phyloP scores from a whole-genome alignment of 805 yeast species.

The Sungouiozyma intestinalis region DNA sequence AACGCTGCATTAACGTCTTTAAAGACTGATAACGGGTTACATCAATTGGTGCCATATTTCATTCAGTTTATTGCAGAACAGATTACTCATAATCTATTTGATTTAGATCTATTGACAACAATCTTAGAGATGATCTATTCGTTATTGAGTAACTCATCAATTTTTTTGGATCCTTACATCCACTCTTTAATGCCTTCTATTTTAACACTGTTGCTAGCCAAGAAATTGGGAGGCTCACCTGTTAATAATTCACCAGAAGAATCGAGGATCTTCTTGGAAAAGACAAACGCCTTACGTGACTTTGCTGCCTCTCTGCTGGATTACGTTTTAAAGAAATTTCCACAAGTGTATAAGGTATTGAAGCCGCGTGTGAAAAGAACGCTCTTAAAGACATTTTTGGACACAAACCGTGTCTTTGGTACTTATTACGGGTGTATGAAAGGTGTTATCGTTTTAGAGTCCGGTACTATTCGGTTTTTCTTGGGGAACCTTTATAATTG shows the following conservation, averaged over 20 bases:
- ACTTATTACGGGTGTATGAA: constrained; percentile 87
- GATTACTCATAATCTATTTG: constrained; percentile 74
- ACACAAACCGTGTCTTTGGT: constrained; percentile 71
- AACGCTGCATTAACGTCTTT: constrained; percentile 78
- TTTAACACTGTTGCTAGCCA: constrained; percentile 78
- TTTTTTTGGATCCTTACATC: constrained; percentile 88
- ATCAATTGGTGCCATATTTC: constrained; percentile 92
- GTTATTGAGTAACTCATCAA: constrained; percentile 66
- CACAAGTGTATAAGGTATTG: constrained; percentile 76
- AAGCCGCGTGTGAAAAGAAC: constrained; percentile 93
- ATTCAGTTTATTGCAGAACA: constrained; percentile 95
- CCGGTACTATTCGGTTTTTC: constrained; percentile 77
- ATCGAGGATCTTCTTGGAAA: constrained; percentile 29
- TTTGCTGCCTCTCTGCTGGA: constrained; percentile 77
- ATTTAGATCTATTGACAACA: constrained; percentile 58
- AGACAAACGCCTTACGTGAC: constrained; percentile 59
- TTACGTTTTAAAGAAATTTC: constrained; percentile 69
- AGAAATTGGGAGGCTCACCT: constrained; percentile 57
- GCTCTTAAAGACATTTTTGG: constrained; percentile 79
- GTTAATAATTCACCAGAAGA: constrained; percentile 17
- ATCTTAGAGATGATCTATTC: constrained; percentile 87
- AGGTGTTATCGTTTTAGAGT: constrained; percentile 76
- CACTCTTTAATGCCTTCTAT: constrained; percentile 97
- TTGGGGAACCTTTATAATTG: constrained; percentile 79
- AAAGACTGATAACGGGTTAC: constrained; percentile 88